Conservation (phyloP, 129 eudicot species). For the Flaveria trinervia region DNA sequence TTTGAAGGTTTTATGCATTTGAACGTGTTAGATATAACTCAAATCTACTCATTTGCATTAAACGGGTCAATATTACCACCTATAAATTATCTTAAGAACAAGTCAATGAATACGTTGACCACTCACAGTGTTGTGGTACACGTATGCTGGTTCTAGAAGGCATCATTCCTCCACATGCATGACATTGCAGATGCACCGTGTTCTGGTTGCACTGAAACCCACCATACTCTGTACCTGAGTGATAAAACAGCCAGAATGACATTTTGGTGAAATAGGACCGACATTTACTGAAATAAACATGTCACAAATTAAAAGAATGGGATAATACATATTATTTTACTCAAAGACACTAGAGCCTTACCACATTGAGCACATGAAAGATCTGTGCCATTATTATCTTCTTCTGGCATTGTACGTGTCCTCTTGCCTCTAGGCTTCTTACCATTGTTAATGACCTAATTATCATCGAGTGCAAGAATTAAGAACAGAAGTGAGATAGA, state of each 20-base stretch:
- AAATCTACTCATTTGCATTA: neutral
- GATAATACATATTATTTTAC: neutral
- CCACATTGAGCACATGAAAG: conserved; percentile 86
- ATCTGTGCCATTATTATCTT: conserved; percentile 40
- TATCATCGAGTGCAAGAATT: conserved; percentile 1
- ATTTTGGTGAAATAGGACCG: neutral
- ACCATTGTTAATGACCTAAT: conserved; percentile 62
- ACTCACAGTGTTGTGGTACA: conserved; percentile 80
- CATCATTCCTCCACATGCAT: conserved; percentile 93
- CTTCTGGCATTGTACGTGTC: conserved; percentile 45
- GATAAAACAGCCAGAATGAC: neutral
- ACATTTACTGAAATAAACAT: neutral
- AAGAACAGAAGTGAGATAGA: neutral
- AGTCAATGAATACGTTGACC: conserved; percentile 17
- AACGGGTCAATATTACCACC: neutral
- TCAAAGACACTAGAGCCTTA: conserved; percentile 25
- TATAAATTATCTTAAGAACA: neutral
- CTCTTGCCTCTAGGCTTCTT: conserved; percentile 56
- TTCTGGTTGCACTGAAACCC: conserved; percentile 71
- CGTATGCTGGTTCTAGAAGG: conserved; percentile 65
- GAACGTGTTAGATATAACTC: neutral
- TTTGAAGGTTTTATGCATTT: neutral
- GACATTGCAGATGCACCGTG: conserved; percentile 88
- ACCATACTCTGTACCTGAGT: conserved; percentile 51
- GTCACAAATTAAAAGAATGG: neutral